Conservation (phyloP, 306 rosid genomes). For the Leucaena leucocephala region DNA sequence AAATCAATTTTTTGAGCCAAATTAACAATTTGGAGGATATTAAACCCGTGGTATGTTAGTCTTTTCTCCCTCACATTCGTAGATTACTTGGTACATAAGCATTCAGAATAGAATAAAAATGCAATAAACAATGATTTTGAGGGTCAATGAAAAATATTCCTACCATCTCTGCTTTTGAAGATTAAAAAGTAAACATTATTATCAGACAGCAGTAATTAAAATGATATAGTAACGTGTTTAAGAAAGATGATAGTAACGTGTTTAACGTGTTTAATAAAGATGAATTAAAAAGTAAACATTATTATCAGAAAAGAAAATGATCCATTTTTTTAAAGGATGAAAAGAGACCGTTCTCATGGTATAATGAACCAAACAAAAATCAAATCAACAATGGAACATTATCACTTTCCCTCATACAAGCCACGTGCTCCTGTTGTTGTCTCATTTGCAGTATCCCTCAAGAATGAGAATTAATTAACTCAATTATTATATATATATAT, state of each 20-base stretch:
- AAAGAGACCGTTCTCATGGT: not conserved
- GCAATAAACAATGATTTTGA: not conserved
- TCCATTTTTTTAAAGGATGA: not conserved
- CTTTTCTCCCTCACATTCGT: too few species aligned
- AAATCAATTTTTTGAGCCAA: not conserved
- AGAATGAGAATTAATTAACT: not conserved
- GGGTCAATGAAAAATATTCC: not conserved
- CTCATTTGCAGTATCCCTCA: not conserved
- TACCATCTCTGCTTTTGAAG: not conserved
- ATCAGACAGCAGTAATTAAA: not conserved
- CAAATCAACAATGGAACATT: not conserved
- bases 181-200: not conserved
- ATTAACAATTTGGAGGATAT: not conserved
- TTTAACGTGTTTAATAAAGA: too few species aligned
- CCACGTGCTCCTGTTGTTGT: conserved; percentile 2
- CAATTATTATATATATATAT: not conserved
- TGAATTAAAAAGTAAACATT: not conserved
- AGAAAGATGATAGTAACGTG: too few species aligned
- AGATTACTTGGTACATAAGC: not conserved
- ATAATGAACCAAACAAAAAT: not conserved
- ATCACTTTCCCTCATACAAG: not conserved
- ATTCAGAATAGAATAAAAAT: not conserved
- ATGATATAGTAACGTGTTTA: not conserved
- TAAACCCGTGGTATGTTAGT: too few species aligned
- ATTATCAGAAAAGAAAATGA: too few species aligned